A percentile compares a stretch with the other conserved stretches of the same genome.
These are phyloP conservation scores for Bruguiera gymnorhiza DNA, from an alignment of 345 rosid genomes.

Conservation along the genomic window DNA sequence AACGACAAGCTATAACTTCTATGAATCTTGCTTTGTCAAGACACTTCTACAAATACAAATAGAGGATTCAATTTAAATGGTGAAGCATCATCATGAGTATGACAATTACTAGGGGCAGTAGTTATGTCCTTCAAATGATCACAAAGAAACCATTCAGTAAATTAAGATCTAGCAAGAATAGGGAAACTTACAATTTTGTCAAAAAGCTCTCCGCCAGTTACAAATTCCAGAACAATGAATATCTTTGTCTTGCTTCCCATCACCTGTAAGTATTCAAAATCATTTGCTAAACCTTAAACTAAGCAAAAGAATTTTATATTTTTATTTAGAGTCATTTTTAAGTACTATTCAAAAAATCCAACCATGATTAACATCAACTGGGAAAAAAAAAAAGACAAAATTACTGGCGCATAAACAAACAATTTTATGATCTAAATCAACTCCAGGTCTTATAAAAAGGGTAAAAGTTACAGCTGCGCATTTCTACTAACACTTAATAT, in stretches of 20 bases:
- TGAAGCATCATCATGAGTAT: background rate
- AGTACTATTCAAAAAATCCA: background rate
- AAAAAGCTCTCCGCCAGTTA: conserved; percentile 34
- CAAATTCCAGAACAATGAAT: conserved; percentile 33
- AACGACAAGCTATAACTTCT: background rate
- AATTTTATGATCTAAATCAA: too few species aligned
- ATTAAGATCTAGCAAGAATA: background rate
- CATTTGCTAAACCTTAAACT: background rate
- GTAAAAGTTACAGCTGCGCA: too few species aligned
- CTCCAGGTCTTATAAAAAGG: too few species aligned
- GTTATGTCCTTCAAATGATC: background rate
- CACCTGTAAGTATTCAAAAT: conserved; percentile 16
- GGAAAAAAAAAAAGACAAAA: background rate
- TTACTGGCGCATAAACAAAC: too few species aligned
- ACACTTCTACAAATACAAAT: background rate
- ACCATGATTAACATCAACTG: background rate
- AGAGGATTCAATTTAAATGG: background rate
- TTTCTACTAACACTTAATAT: too few species aligned
- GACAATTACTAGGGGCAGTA: too few species aligned
- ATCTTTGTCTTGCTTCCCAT: conserved; percentile 36
- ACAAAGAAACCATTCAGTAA: background rate
- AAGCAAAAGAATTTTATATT: background rate
- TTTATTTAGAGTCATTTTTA: background rate
- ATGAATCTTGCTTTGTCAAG: background rate
- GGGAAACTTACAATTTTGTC: conserved; percentile 29